Evolutionary conservation across 208 protist genomes (phyloP).

Genomic region (Trypanosoma grayi): DNA sequence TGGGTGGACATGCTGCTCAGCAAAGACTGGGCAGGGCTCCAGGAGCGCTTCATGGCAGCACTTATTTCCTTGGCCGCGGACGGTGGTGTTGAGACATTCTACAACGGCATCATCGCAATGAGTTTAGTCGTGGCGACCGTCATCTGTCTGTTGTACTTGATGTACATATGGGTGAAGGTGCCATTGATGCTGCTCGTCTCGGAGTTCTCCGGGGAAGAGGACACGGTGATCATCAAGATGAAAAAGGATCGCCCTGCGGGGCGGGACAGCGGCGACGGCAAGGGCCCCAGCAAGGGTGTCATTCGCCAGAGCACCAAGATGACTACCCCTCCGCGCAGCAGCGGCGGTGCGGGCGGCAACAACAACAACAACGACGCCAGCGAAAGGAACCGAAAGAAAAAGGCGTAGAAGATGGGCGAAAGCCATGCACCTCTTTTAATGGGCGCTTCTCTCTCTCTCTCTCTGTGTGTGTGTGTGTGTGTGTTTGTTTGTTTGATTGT

Average conservation of each 20-base stretch:
- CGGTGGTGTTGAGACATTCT: conserved; percentile 36
- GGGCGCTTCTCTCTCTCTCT: background rate
- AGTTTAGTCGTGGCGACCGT: conserved; percentile 23
- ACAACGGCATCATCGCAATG: conserved; percentile 41
- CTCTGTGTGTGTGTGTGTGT: conserved; percentile 20
- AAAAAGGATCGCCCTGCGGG: conserved; percentile 1
- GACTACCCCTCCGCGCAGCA: background rate
- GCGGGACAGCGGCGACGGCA: conserved; percentile 7
- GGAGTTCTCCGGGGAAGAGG: background rate
- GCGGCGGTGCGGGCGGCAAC: background rate
- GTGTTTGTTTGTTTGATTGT: background rate
- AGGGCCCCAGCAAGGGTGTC: background rate
- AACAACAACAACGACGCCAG: background rate
- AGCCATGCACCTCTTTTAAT: conserved; percentile 8
- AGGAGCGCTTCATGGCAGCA: conserved; percentile 17
- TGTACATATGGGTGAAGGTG: conserved; percentile 10
- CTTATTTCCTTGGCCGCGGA: conserved; percentile 31
- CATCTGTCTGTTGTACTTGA: conserved; percentile 13
- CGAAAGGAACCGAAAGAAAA: conserved; percentile 9
- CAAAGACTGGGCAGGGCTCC: conserved; percentile 32
- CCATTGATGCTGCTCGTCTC: conserved; percentile 13
- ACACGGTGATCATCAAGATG: background rate
- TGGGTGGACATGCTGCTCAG: conserved; percentile 19
- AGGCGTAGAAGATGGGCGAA: background rate
- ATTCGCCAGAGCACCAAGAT: background rate